These are phyloP conservation scores for Biancaea sappan DNA, from an alignment of 306 rosid species.

Conservation along the genomic window DNA sequence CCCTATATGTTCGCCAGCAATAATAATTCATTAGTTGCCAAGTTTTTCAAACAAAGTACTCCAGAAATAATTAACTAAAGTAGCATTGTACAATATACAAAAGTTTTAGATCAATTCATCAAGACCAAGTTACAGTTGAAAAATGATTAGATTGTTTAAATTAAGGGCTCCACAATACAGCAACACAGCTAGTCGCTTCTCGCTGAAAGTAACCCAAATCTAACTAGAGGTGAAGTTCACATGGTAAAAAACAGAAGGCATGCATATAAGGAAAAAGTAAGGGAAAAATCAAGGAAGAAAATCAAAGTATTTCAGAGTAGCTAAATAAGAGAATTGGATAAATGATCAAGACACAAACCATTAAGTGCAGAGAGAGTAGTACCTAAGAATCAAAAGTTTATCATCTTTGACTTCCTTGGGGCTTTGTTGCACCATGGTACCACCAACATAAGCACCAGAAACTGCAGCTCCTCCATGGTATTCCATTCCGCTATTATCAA, in stretches of 20 bases:
- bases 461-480: background rate
- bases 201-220: background rate
- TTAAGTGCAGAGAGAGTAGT: background rate
- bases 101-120: background rate
- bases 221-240: background rate
- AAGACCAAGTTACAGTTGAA: background rate
- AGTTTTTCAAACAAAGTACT: background rate
- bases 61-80: background rate
- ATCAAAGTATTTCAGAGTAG: background rate
- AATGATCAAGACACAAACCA: background rate
- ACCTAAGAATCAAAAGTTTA: conserved; percentile 32
- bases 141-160: background rate
- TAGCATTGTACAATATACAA: background rate
- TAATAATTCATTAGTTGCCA: background rate
- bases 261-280: background rate
- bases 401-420: background rate
- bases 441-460: background rate
- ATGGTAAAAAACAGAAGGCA: background rate
- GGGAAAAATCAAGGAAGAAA: background rate
- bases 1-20: conserved; percentile 25
- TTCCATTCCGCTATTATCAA: background rate
- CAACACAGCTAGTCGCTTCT: background rate
- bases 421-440: background rate
- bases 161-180: background rate
- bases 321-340: background rate